A percentile compares a stretch with the other conserved stretches of the same genome.
Conservation (phyloP, 768 basidiomycete species). For the Kwoniella sp. region DNA sequence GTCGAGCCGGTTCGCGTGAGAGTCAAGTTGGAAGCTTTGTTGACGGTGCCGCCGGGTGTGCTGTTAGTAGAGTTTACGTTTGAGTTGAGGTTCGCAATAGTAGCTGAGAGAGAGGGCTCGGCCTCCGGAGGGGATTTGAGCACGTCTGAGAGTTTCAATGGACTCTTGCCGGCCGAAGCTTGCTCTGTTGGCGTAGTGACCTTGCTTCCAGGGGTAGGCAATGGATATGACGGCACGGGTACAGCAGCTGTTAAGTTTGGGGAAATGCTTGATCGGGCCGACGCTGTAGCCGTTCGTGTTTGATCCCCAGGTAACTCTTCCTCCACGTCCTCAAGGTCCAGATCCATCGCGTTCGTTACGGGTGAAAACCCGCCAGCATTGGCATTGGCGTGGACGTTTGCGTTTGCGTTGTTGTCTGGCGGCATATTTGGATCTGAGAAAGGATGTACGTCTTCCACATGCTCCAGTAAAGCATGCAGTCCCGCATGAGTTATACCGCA, state of each 20-base stretch:
- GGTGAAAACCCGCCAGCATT: conserved; percentile 37
- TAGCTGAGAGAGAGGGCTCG: conserved; percentile 14
- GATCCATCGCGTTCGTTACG: conserved; percentile 43
- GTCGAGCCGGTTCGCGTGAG: conserved; percentile 30
- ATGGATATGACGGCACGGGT: conserved; percentile 33
- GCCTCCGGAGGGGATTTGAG: conserved; percentile 40
- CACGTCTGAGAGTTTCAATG: conserved; percentile 41
- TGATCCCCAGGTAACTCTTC: conserved; percentile 11
- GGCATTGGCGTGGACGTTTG: not conserved
- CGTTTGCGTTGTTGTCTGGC: conserved; percentile 8
- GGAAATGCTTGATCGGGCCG: conserved; percentile 32
- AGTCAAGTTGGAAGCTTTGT: conserved; percentile 19
- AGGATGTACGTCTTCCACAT: conserved; percentile 52
- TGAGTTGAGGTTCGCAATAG: not conserved
- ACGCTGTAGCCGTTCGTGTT: conserved; percentile 10
- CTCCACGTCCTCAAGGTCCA: conserved; percentile 45
- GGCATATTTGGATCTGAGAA: conserved; percentile 39
- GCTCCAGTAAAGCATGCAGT: conserved; percentile 52
- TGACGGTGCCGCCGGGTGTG: conserved; percentile 3
- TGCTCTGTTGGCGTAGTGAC: conserved; percentile 36
- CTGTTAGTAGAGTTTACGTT: not conserved
- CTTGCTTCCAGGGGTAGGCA: conserved; percentile 36
- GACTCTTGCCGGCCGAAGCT: conserved; percentile 25
- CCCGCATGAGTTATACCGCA: conserved; percentile 46
- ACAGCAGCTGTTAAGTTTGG: conserved; percentile 21